Percentiles rank a stretch among this genome's conserved stretches.
Conservation (phyloP, 495 filamentous ascomycete species). For the Daldinia decipiens region DNA sequence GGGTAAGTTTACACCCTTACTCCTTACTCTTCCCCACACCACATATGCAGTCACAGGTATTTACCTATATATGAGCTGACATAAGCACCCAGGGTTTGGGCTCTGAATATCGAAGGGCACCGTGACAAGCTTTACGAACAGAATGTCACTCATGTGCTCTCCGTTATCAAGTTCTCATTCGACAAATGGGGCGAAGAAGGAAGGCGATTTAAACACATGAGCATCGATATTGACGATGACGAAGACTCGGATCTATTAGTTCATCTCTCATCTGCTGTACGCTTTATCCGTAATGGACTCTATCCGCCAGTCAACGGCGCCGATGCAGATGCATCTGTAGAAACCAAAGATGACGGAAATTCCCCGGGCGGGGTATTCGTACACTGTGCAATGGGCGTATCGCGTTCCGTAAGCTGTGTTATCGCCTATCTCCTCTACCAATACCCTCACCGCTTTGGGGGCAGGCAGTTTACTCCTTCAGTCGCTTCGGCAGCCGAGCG, state of each 20-base stretch:
- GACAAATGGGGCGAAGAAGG: constrained; percentile 53
- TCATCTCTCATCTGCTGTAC: constrained; percentile 77
- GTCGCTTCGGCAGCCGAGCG: constrained; percentile 40
- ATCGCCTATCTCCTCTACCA: constrained; percentile 86
- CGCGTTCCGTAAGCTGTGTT: constrained; percentile 84
- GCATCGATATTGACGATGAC: constrained; percentile 86
- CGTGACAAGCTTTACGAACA: constrained; percentile 71
- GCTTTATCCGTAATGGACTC: constrained; percentile 84
- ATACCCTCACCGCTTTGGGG: constrained; percentile 57
- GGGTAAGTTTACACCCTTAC: constrained; percentile 66
- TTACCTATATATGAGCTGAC: constrained; percentile 40
- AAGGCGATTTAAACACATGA: constrained; percentile 71
- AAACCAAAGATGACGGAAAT: constrained; percentile 19
- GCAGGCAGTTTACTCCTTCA: constrained; percentile 31
- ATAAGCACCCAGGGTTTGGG: constrained; percentile 71
- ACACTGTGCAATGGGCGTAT: constrained; percentile 93
- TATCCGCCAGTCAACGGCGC: constrained; percentile 45
- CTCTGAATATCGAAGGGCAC: constrained; percentile 65
- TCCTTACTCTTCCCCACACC: constrained; percentile 18
- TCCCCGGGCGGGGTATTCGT: constrained; percentile 55
- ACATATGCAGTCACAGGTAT: not conserved
- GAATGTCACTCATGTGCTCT: constrained; percentile 92
- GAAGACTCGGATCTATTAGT: constrained; percentile 86
- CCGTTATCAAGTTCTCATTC: constrained; percentile 66
- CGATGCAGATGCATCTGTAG: not conserved